Base-by-base conservation (phyloP, 306 rosid genomes). In the Trichosanthes cucumerina region DNA sequence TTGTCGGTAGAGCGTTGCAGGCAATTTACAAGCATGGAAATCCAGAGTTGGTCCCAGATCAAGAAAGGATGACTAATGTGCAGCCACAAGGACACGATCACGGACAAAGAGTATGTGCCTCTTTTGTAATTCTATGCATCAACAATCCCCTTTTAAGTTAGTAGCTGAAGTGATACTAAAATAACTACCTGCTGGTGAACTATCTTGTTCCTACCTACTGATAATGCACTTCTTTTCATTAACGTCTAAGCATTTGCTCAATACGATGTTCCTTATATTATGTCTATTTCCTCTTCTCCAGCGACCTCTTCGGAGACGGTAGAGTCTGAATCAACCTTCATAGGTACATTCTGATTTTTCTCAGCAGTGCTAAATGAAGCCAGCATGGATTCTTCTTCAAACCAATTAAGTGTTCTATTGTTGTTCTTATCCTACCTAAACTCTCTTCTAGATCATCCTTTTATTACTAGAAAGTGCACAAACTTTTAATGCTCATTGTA, bases 1-100 rank as follows among this genome's bases (percentile, higher is more conserved):
- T 95, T 80, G 89, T 95, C 19, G 89, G 96, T 70, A 90, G 96
- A 91, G 92, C 97, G 36, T 84, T 95, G 52, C 97, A 91, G 68
- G 93, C 93, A 57, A 92, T 95, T 80, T 89, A 89, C 85, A 92
- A 92, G 88, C 99, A 91, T 58, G 97, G 92, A 75, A 88, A 92
- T 86, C 90, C 97, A 66, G 96, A 91, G 46, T 84, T 95, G 83
- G 88, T 91, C 84, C 97, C 97, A 19, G 91, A 95, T 59, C 96
- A 91, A 15, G 97, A 95, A 52, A 84, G 87, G 89, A 87, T 83
- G 83, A 73, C 95, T 59, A 84, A 88, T 62, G 84, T 89, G 81
- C 87, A 86, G 73, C 88, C 88, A 33, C 98, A 91, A 84, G 86
- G 77, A 84, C 85, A 83, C 59, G 91, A 86, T 75, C 91, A 82